A percentile compares a stretch with the other conserved stretches of the same genome.
phyloP scores from a whole-genome alignment of 345 rosid species.

The Laguncularia racemosa region DNA sequence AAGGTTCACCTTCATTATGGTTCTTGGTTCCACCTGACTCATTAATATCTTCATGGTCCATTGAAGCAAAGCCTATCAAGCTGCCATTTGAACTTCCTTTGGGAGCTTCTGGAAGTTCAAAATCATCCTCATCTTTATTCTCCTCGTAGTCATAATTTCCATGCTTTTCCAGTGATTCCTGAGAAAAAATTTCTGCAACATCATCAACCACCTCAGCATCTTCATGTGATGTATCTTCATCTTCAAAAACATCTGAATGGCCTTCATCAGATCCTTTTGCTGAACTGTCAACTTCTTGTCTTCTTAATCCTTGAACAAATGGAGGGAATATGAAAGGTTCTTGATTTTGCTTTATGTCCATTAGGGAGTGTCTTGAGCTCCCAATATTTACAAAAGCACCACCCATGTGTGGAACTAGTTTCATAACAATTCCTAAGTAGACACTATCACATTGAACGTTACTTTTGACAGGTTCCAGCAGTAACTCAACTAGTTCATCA shows the following conservation, averaged over 20 bases:
- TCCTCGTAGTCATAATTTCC: constrained; percentile 46
- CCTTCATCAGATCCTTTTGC: constrained; percentile 25
- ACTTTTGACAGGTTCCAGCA: constrained; percentile 87
- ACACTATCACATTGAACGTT: constrained; percentile 90
- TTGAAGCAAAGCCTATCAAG: constrained; percentile 38
- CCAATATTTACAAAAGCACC: constrained; percentile 98
- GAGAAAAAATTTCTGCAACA: constrained; percentile 41
- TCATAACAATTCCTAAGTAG: constrained; percentile 73
- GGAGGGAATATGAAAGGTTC: constrained; percentile 91
- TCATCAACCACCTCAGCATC: constrained; percentile 36
- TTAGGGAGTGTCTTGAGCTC: constrained; percentile 69
- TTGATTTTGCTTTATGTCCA: constrained; percentile 73
- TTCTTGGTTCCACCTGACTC: constrained; percentile 33
- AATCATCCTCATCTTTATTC: constrained; percentile 57
- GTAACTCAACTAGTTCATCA: constrained; percentile 78
- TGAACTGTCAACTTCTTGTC: constrained; percentile 32
- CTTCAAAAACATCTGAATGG: constrained; percentile 25
- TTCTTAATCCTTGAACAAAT: constrained; percentile 47
- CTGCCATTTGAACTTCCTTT: constrained; percentile 49
- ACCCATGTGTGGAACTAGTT: constrained; percentile 92
- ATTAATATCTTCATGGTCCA: constrained; percentile 34
- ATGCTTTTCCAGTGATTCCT: constrained; percentile 26
- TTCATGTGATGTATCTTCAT: constrained; percentile 24
- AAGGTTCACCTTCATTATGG: constrained; percentile 36
- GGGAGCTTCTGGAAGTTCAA: constrained; percentile 46